Percentiles rank a stretch among this genome's conserved stretches.
Conservation (phyloP, 2,329 filamentous ascomycete species). For the Claviceps sp. region DNA sequence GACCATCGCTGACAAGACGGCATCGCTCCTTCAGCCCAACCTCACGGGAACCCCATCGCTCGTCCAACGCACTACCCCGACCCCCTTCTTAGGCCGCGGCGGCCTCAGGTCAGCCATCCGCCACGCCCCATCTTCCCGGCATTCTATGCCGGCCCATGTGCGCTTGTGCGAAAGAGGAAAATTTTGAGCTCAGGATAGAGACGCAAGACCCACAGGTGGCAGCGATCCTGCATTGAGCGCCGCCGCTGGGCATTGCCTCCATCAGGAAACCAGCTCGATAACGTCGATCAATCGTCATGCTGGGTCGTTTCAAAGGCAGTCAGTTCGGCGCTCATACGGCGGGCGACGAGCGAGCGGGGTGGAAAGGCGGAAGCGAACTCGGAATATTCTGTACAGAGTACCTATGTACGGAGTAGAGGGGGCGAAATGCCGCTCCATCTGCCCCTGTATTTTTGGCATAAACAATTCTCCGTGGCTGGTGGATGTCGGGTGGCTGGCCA, state of each 20-base stretch:
- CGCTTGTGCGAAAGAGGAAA: no score
- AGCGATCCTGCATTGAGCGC: no score
- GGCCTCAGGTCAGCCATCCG: background rate
- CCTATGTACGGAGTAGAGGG: no score
- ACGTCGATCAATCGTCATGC: background rate
- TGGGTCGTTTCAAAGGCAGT: background rate
- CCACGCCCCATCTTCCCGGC: background rate
- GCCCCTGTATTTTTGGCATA: background rate
- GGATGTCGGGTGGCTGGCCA: background rate
- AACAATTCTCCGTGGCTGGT: background rate
- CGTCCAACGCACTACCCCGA: background rate
- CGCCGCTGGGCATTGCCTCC: no score
- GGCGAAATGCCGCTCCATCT: background rate
- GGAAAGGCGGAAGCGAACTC: no score
- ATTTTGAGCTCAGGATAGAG: no score
- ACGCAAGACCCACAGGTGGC: no score
- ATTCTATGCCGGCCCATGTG: no score
- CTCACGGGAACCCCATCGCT: background rate
- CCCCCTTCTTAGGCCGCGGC: background rate
- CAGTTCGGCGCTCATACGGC: no score
- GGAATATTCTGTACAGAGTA: no score
- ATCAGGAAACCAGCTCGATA: background rate
- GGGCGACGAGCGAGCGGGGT: no score
- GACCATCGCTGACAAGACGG: background rate
- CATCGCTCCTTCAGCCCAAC: background rate